Percentiles rank a stretch among this genome's conserved stretches.
Evolutionary conservation across 345 rosid genomes (phyloP).

Genomic region (Punica granatum): DNA sequence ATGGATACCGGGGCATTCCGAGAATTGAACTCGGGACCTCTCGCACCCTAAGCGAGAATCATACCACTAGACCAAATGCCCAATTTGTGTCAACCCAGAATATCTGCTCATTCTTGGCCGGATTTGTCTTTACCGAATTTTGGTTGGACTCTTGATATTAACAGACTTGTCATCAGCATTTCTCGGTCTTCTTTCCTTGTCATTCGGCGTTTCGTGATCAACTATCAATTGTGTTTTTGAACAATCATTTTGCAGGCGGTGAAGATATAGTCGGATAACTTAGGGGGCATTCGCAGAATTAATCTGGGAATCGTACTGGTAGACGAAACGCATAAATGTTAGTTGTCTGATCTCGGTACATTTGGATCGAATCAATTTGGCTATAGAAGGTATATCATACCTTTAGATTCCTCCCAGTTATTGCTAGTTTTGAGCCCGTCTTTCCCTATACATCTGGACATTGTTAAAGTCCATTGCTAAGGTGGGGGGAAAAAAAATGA

Average conservation of each 20-base stretch:
- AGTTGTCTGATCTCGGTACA: not conserved
- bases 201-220: not conserved
- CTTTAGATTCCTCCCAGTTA: not conserved
- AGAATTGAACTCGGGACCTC: constrained; percentile 84
- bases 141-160: not conserved
- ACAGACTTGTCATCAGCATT: not conserved
- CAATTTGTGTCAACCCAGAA: no score
- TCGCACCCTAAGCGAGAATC: constrained; percentile 76
- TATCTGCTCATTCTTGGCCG: not conserved
- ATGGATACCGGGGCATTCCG: constrained; percentile 42
- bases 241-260: not conserved
- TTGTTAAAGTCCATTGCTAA: not conserved
- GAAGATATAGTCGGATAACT: not conserved
- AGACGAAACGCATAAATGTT: not conserved
- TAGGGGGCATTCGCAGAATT: constrained; percentile 62
- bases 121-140: not conserved
- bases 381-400: not conserved
- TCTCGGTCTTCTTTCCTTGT: not conserved
- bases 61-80: constrained; percentile 7
- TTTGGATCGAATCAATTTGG: not conserved
- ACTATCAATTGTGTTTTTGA: not conserved
- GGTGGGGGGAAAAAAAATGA: no score
- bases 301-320: constrained; percentile 33
- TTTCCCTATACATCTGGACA: not conserved
- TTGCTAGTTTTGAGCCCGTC: not conserved